Evolutionary conservation across 2,329 filamentous ascomycete genomes (phyloP).

Genomic region (Aureobasidium sp.): DNA sequence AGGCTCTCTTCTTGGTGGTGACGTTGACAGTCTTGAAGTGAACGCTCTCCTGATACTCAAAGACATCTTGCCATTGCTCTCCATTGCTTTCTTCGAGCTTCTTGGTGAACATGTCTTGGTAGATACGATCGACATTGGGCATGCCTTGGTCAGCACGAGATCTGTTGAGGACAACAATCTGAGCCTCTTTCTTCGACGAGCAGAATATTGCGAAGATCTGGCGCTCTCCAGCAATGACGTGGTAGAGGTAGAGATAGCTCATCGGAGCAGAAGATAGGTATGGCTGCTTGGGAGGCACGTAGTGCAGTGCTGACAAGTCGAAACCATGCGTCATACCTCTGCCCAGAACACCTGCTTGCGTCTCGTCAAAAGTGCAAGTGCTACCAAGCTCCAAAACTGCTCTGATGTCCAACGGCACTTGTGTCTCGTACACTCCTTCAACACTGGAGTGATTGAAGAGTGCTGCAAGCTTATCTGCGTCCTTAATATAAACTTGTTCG

Average conservation of each 20-base stretch:
- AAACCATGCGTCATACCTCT: constrained; percentile 92
- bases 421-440: constrained; percentile 94
- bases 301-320: constrained; percentile 69
- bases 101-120: constrained; percentile 65
- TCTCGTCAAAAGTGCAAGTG: constrained; percentile 86
- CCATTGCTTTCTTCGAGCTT: constrained; percentile 60
- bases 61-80: constrained; percentile 69
- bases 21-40: constrained; percentile 83
- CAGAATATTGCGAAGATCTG: constrained; percentile 95
- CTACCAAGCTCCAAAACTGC: constrained; percentile 87
- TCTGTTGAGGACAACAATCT: constrained; percentile 82
- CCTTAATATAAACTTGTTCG: constrained; percentile 79
- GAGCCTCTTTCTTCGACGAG: constrained; percentile 67
- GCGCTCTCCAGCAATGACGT: constrained; percentile 81
- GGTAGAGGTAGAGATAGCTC: constrained; percentile 85
- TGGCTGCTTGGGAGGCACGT: constrained; percentile 57
- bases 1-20: constrained; percentile 79
- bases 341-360: constrained; percentile 81
- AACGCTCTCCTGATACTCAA: constrained; percentile 79
- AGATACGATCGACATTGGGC: constrained; percentile 85
- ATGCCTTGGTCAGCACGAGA: constrained; percentile 75
- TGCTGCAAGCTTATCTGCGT: constrained; percentile 72
- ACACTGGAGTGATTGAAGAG: constrained; percentile 90
- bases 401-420: constrained; percentile 77
- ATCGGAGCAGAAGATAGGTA: constrained; percentile 72